Evolutionary conservation across 2,329 filamentous ascomycete species (phyloP), one percentile per base, ranked within the genome.

Genomic region (Curvularia sp.): DNA sequence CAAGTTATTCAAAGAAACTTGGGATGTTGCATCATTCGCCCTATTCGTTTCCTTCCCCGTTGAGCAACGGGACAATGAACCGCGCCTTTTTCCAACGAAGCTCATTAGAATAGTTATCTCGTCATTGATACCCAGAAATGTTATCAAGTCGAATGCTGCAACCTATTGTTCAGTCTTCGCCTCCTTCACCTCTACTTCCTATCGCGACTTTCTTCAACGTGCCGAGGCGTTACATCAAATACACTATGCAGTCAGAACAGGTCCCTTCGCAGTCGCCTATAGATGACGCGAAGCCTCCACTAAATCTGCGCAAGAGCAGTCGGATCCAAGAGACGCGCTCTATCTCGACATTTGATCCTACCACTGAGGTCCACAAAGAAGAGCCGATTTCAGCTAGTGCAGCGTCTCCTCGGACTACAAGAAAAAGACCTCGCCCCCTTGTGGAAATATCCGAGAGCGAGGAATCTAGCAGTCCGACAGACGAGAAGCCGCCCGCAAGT

Each of bases 31-130:
- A 57, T 61, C 49, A 59, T 55, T 68, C 64, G 54, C 70, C 65
- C 62, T 57, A 67, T 61, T 58, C 58, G 59, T 59, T 65, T 38
- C 41, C 47, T 67, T 56, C 67, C 61, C 69, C 69, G 62, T 64
- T 68, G 57, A 70, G 60, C 64, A 70, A 49, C 49, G 68, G 46
- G 67, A 74, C 71, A 76, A 77, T 74, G 72, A 76, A 74, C 55
- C 62, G 57, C 27, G 55, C 57, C 55, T 55, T 74, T 66, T 53
- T 73, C 66, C 71, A 71, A 74, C 25, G 65, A 65, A 65, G 42
- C 50, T 59, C 61, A 67, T 68, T 72, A 74, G 67, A 61, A 57
- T 61, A 67, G 59, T 69, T 56, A 64, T 55, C 38, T 68, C 66
- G 59, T 64, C 66, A 59, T 61, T 56, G 48, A 58, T 46, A 59